phyloP scores from a whole-genome alignment of 1,284 basidiomycete genomes.

The Rhodotorula sp. region DNA sequence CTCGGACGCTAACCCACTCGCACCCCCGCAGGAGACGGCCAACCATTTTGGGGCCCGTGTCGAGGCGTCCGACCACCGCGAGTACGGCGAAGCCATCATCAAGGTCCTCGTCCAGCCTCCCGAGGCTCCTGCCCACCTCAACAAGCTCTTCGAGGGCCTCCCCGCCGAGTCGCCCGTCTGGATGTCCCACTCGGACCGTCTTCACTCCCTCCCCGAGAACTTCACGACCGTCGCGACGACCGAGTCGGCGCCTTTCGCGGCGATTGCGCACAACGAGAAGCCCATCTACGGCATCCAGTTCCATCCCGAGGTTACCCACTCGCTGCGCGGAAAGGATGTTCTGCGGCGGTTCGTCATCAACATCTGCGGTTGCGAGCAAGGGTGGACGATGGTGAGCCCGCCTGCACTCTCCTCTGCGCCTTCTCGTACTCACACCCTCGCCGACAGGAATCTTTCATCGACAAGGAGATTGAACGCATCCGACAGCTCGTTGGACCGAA shows the following conservation, averaged over 20 bases:
- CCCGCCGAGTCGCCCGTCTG: constrained; percentile 86
- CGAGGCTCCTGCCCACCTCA: constrained; percentile 56
- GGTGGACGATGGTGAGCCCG: constrained; percentile 87
- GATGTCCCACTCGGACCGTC: constrained; percentile 99
- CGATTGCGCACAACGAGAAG: constrained; percentile 85
- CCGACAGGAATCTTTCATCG: constrained; percentile 87
- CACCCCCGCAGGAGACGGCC: constrained; percentile 74
- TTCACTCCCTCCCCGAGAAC: constrained; percentile 73
- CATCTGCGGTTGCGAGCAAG: constrained; percentile 75
- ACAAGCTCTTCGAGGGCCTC: constrained; percentile 80
- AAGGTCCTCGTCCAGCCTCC: constrained; percentile 68
- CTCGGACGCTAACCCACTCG: no score
- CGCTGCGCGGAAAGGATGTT: constrained; percentile 82
- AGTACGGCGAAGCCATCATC: constrained; percentile 90
- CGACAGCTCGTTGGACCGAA: constrained; percentile 90
- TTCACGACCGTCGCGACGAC: constrained; percentile 90
- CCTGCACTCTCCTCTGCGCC: no score
- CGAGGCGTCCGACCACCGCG: constrained; percentile 82
- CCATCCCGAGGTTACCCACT: constrained; percentile 98
- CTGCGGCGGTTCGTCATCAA: constrained; percentile 82
- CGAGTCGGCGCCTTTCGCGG: constrained; percentile 83
- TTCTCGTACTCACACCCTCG: neutral
- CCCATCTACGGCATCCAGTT: constrained; percentile 97
- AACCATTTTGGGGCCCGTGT: constrained; percentile 77
- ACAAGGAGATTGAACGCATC: constrained; percentile 93